phyloP scores from a whole-genome alignment of 1,284 basidiomycete genomes.

The Ganoderma multipileum region DNA sequence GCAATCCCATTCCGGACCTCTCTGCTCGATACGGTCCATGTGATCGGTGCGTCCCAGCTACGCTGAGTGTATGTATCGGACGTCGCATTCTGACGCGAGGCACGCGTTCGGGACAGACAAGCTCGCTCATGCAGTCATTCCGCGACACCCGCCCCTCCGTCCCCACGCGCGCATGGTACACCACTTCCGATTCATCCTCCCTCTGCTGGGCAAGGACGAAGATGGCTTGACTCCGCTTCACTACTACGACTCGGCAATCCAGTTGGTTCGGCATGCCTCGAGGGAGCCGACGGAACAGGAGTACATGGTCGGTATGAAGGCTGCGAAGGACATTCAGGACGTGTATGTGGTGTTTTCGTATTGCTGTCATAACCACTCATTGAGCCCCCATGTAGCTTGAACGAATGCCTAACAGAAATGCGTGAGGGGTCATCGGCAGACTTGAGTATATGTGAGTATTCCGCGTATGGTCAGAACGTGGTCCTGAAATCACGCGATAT shows the following conservation, averaged over 20 bases:
- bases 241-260: slow-evolving; percentile 79
- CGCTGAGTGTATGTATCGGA: background rate
- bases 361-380: background rate
- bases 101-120: slow-evolving; percentile 49
- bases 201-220: slow-evolving; percentile 67
- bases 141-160: slow-evolving; percentile 64
- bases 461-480: background rate
- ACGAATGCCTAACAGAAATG: slow-evolving; percentile 69
- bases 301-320: slow-evolving; percentile 69
- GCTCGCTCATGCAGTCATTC: slow-evolving; percentile 70
- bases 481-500: background rate
- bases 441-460: slow-evolving; percentile 26
- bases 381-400: slow-evolving; percentile 48
- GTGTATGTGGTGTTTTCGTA: slow-evolving; percentile 44
- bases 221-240: slow-evolving; percentile 69
- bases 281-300: slow-evolving; percentile 75
- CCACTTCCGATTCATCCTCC: slow-evolving; percentile 75
- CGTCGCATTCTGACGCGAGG: background rate
- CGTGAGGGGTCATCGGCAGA: slow-evolving; percentile 52
- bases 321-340: slow-evolving; percentile 67
- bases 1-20: slow-evolving; percentile 67
- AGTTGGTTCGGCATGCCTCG: slow-evolving; percentile 72
- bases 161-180: slow-evolving; percentile 74
- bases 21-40: slow-evolving; percentile 69
- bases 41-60: slow-evolving; percentile 58